Evolutionary conservation across 2,329 filamentous ascomycete species (phyloP).

Genomic region (Trichophyton simii): DNA sequence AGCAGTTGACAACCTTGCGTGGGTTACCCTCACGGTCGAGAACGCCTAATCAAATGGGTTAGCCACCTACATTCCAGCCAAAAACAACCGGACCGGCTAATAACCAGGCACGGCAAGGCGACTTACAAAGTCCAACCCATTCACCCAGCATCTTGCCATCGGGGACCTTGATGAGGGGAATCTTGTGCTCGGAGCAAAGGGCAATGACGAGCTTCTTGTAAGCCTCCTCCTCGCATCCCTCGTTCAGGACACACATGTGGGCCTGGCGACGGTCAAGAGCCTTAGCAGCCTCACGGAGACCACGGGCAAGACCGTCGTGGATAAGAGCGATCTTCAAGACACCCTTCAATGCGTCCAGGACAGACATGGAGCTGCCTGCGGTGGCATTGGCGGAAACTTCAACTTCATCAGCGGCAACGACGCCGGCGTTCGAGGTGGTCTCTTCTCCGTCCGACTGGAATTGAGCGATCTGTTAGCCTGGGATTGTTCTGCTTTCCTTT

Average conservation of each 20-base stretch:
- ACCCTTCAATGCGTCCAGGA: constrained; percentile 96
- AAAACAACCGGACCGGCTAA: background rate
- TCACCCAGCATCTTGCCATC: constrained; percentile 99
- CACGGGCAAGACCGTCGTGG: constrained; percentile 97
- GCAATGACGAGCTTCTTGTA: constrained; percentile 99
- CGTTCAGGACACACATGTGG: constrained; percentile 99
- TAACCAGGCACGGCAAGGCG: constrained; percentile 10
- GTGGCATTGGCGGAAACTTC: constrained; percentile 86
- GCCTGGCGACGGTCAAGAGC: constrained; percentile 96
- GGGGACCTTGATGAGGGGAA: constrained; percentile 98
- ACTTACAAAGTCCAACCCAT: constrained; percentile 99
- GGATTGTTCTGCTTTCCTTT: background rate
- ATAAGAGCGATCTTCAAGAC: constrained; percentile 97
- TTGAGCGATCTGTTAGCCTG: background rate
- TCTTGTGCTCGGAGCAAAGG: constrained; percentile 99
- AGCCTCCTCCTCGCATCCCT: constrained; percentile 98
- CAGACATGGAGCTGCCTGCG: constrained; percentile 73
- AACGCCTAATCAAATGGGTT: constrained; percentile 51
- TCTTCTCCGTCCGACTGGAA: constrained; percentile 99
- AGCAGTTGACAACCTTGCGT: constrained; percentile 99
- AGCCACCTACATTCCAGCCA: background rate
- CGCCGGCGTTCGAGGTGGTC: constrained; percentile 51
- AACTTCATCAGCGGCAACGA: constrained; percentile 70
- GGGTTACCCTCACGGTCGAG: constrained; percentile 98
- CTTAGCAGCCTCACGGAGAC: constrained; percentile 97